Conservation (phyloP, 169 alveolate genomes). For the Plasmodium coatneyi region DNA sequence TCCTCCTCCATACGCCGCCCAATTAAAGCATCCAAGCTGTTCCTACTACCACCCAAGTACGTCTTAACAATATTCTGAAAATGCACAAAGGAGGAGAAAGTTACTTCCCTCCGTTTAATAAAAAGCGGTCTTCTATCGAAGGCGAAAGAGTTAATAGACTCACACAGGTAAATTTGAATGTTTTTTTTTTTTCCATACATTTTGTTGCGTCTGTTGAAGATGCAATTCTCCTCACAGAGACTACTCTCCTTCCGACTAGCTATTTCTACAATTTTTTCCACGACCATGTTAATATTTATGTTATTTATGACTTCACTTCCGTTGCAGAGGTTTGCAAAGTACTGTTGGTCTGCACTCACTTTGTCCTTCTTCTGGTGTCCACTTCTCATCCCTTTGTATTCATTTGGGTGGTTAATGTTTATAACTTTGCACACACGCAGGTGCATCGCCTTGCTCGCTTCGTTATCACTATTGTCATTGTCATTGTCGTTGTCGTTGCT, state of each 20-base stretch:
- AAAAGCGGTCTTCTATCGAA: slow-evolving; percentile 53
- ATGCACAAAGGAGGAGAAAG: slow-evolving; percentile 55
- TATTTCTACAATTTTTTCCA: slow-evolving; percentile 28
- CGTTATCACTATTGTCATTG: not conserved
- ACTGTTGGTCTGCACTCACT: not conserved
- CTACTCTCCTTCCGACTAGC: slow-evolving; percentile 40
- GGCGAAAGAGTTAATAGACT: slow-evolving; percentile 42
- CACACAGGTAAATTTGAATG: slow-evolving; percentile 59
- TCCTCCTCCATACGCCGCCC: slow-evolving; percentile 9
- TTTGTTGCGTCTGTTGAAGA: slow-evolving; percentile 17
- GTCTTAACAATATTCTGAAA: slow-evolving; percentile 33
- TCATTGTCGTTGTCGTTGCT: not conserved
- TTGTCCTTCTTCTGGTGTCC: not conserved
- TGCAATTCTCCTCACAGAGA: slow-evolving; percentile 49
- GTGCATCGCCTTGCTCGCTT: not conserved
- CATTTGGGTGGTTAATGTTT: slow-evolving; percentile 57
- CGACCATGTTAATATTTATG: slow-evolving; percentile 63
- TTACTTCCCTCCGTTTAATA: slow-evolving; percentile 50
- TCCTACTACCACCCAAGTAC: not conserved
- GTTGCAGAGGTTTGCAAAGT: slow-evolving; percentile 46
- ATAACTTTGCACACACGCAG: slow-evolving; percentile 43
- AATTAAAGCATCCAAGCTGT: not conserved
- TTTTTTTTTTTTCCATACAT: slow-evolving; percentile 23
- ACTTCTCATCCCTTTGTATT: not conserved
- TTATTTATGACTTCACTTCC: slow-evolving; percentile 69